phyloP scores from a whole-genome alignment of 495 filamentous ascomycete genomes.

The Pseudoneurospora amorphoporcata region DNA sequence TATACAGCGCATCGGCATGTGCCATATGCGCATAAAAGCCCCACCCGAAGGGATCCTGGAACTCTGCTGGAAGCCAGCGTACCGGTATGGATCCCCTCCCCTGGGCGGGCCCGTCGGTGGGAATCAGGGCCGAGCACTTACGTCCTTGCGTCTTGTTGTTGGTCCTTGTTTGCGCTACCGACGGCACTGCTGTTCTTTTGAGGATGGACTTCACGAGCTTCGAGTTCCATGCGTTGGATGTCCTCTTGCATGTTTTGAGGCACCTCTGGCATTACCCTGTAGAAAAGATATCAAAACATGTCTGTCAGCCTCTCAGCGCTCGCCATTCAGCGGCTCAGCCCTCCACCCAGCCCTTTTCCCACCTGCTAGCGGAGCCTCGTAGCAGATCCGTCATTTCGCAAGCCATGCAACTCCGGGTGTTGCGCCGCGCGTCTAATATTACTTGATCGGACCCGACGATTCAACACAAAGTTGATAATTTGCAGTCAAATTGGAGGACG shows the following conservation, averaged over 20 bases:
- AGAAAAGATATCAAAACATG: slow-evolving; percentile 5
- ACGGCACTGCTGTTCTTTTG: slow-evolving; percentile 24
- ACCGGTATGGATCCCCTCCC: not conserved
- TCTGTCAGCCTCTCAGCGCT: slow-evolving; percentile 11
- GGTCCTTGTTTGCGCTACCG: slow-evolving; percentile 7
- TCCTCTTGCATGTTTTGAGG: slow-evolving; percentile 79
- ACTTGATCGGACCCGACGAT: not conserved
- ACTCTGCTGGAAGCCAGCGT: not conserved
- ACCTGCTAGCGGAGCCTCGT: slow-evolving; percentile 4
- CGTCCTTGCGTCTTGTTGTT: slow-evolving; percentile 13
- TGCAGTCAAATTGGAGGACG: not conserved
- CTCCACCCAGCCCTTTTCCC: slow-evolving; percentile 8
- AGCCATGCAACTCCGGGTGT: not conserved
- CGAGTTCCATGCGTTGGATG: slow-evolving; percentile 77
- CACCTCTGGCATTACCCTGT: slow-evolving; percentile 49
- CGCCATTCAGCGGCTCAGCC: slow-evolving; percentile 4
- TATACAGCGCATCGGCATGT: not conserved
- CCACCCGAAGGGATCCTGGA: not conserved
- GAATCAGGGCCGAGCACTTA: slow-evolving; percentile 9
- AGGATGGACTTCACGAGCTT: slow-evolving; percentile 45
- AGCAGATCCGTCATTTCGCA: not conserved
- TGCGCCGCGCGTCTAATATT: not conserved
- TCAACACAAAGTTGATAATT: not conserved
- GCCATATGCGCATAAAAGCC: not conserved
- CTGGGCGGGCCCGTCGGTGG: not conserved